Base-by-base conservation (phyloP, 1,284 basidiomycete species). In the Erythrobasidium hasegawianum region DNA sequence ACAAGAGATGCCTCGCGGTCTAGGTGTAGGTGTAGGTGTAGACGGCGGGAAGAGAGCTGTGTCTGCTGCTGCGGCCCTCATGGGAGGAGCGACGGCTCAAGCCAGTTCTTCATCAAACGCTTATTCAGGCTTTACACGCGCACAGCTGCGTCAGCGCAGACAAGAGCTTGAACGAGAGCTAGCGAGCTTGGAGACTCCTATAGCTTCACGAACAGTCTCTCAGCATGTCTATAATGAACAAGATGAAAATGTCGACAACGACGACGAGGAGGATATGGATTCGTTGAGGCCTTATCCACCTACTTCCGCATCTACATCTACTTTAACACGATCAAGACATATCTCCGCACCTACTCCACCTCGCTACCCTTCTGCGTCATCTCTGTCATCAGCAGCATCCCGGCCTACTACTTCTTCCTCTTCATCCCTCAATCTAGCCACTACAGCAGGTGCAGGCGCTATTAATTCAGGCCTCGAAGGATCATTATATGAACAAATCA, bases 91-190 rank as follows among this genome's bases (percentile, higher is more conserved):
- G 33, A 11, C 33, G 11, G 62, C 62, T 2, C 52, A 41, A 47
- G 50, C n/a, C 2, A 20, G 38, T 27, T 49, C 59, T 7, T 53
- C 49, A 9, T 49, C 29, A 60, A 54, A 49, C 1, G 52, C 61
- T 10, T 64, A 64, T 26, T 55, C 61, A 13, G 45, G 50, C n/a
- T 64, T 56, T 22, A 64, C 61, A 5, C 61, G 61, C 2, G 61
- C 61, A 41, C 62, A 65, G 27, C 62, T 65, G 1, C 54, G 62
- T 2, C 62, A 65, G 45, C 55, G 62, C 16, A 55, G 62, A 9
- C n/a, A 57, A 27, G 62, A 65, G 47, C 56, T 65, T 20, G 62
- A 65, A 29, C 20, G 62, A 20, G 62, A 65, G 33, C 45, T 65
- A 11, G 62, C 55, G 9, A 47, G 29, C 8, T 49, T 65, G 10